phyloP scores from a whole-genome alignment of 441 rosid genomes.

The Corymbia citriodora region DNA sequence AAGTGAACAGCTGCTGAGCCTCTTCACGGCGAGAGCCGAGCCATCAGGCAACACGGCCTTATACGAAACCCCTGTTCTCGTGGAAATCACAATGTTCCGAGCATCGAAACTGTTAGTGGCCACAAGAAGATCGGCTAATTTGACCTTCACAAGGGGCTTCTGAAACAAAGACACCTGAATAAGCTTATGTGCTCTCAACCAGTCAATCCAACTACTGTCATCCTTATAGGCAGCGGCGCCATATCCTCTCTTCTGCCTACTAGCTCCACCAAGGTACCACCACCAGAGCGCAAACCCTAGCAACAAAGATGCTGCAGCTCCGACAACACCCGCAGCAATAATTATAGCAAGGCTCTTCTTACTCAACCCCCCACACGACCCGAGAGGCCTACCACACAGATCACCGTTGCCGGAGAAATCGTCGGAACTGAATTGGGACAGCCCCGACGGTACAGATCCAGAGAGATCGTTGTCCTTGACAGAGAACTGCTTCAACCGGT shows the following conservation, averaged over 20 bases:
- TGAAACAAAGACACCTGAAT: conserved; percentile 66
- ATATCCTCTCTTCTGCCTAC: conserved; percentile 25
- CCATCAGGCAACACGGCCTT: conserved; percentile 54
- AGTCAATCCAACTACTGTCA: conserved; percentile 48
- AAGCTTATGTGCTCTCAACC: conserved; percentile 50
- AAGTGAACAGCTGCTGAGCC: conserved; percentile 39
- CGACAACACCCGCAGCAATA: conserved; percentile 45
- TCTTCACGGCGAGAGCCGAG: conserved; percentile 56
- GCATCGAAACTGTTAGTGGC: conserved; percentile 43
- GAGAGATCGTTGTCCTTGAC: conserved; percentile 43
- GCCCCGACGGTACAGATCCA: conserved; percentile 48
- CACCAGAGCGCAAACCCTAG: conserved; percentile 50
- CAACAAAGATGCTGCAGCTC: conserved; percentile 39
- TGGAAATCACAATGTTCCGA: conserved; percentile 31
- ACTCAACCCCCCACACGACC: conserved; percentile 41
- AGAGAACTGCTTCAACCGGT: conserved; percentile 43
- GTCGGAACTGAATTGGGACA: conserved; percentile 28
- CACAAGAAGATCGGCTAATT: conserved; percentile 39
- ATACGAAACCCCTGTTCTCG: conserved; percentile 50
- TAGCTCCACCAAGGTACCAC: conserved; percentile 43
- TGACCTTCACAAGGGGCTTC: conserved; percentile 58
- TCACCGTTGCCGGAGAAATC: conserved; percentile 35
- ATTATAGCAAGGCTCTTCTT: conserved; percentile 43
- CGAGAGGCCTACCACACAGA: conserved; percentile 55
- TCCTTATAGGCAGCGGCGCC: conserved; percentile 32